A percentile compares a stretch with the other conserved stretches of the same genome.
Conservation (phyloP, 2,329 filamentous ascomycete species). For the Madurella fahalii region DNA sequence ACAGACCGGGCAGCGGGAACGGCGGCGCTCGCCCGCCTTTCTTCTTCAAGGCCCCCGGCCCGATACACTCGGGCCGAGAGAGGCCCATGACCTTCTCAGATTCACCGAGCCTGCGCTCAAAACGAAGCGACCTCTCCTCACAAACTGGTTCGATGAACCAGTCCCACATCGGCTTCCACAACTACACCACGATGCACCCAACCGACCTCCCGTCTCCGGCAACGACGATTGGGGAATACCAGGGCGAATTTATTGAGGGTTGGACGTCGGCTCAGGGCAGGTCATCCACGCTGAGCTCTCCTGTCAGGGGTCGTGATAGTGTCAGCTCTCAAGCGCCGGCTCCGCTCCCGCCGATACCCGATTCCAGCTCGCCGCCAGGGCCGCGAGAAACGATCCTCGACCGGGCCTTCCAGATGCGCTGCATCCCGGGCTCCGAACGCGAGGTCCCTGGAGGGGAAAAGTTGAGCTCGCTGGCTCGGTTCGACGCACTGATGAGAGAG, state of each 20-base stretch:
- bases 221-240: conserved; percentile 48
- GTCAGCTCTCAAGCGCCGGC: conserved; percentile 46
- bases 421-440: conserved; percentile 57
- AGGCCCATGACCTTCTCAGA: conserved; percentile 52
- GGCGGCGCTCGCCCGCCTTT: conserved; percentile 37
- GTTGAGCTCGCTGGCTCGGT: conserved; percentile 60
- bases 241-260: conserved; percentile 55
- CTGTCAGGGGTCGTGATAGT: conserved; percentile 51
- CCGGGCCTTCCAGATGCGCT: conserved; percentile 59
- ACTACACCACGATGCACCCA: conserved; percentile 50
- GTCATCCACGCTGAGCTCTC: conserved; percentile 55
- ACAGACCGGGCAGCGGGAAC: conserved; percentile 43
- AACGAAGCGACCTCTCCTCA: conserved; percentile 59
- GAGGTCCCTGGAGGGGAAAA: conserved; percentile 57
- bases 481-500: conserved; percentile 63
- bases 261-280: conserved; percentile 59
- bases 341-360: conserved; percentile 31
- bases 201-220: conserved; percentile 55
- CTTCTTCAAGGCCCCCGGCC: conserved; percentile 46
- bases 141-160: conserved; percentile 49
- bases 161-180: conserved; percentile 37
- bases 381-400: conserved; percentile 65
- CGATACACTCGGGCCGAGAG: conserved; percentile 47
- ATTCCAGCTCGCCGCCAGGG: conserved; percentile 48
- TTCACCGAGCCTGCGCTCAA: conserved; percentile 58